Percentiles rank a stretch among this genome's conserved stretches.
These are phyloP conservation scores for Periconia sp. DNA, from an alignment of 2,329 filamentous ascomycete genomes.

Conservation along the genomic window DNA sequence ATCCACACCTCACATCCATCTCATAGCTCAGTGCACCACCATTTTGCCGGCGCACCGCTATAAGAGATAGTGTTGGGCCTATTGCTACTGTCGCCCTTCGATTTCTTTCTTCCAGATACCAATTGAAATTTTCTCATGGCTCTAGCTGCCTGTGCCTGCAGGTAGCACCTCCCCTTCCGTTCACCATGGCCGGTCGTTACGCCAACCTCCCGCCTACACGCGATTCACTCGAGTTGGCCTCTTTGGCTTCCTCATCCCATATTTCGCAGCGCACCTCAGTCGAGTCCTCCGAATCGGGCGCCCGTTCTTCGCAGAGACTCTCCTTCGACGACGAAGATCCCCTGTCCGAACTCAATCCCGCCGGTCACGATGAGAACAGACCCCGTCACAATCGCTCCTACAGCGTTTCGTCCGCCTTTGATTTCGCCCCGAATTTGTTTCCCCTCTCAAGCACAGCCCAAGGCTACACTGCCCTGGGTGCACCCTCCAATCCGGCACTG, in stretches of 20 bases:
- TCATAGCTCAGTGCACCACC: conserved; percentile 4
- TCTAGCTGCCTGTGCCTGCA: conserved; percentile 11
- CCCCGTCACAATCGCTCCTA: conserved; percentile 68
- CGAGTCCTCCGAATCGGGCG: conserved; percentile 75
- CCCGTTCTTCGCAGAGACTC: conserved; percentile 87
- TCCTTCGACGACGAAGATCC: conserved; percentile 89
- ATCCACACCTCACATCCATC: conserved; percentile 19
- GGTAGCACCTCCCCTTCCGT: conserved; percentile 15
- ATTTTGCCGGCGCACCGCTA: no score
- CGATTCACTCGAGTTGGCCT: conserved; percentile 95
- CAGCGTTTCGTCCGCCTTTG: conserved; percentile 90
- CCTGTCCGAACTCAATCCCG: conserved; percentile 59
- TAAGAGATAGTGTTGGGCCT: conserved; percentile 5
- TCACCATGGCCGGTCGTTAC: conserved; percentile 42
- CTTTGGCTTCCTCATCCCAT: conserved; percentile 81
- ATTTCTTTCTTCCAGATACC: background rate
- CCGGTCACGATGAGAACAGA: conserved; percentile 47
- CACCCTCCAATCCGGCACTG: conserved; percentile 62
- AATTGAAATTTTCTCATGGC: conserved; percentile 26
- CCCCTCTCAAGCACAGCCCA: conserved; percentile 81
- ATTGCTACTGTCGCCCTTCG: background rate
- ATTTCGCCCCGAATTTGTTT: conserved; percentile 91
- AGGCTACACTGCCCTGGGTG: conserved; percentile 81
- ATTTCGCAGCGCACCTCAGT: conserved; percentile 67
- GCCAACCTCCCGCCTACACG: conserved; percentile 55